Evolutionary conservation across 768 basidiomycete species (phyloP).

Genomic region (Pisolithus microcarpus): DNA sequence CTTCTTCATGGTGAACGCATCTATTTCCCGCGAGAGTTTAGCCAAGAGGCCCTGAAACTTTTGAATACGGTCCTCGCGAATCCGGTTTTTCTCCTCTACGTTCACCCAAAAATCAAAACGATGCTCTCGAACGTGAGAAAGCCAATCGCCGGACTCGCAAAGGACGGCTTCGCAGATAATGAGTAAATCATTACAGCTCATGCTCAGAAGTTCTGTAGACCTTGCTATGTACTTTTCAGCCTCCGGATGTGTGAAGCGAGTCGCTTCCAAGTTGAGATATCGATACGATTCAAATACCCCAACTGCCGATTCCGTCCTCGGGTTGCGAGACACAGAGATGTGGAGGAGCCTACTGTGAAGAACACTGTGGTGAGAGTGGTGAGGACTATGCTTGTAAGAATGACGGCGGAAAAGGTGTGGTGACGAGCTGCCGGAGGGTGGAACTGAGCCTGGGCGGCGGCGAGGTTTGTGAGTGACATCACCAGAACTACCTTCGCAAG

Average conservation of each 20-base stretch:
- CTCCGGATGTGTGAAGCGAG: slow-evolving; percentile 42
- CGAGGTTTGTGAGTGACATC: not conserved
- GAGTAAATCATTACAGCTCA: slow-evolving; percentile 51
- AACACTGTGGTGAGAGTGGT: slow-evolving; percentile 24
- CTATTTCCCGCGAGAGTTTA: slow-evolving; percentile 32
- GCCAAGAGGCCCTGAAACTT: slow-evolving; percentile 32
- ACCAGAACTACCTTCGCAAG: not conserved
- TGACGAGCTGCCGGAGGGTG: slow-evolving; percentile 4
- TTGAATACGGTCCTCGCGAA: slow-evolving; percentile 29
- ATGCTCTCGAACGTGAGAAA: slow-evolving; percentile 33
- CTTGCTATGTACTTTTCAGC: slow-evolving; percentile 35
- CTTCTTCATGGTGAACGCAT: slow-evolving; percentile 41
- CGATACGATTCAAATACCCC: slow-evolving; percentile 69
- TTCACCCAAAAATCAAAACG: slow-evolving; percentile 34
- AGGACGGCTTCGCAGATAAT: slow-evolving; percentile 36
- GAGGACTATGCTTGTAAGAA: slow-evolving; percentile 9
- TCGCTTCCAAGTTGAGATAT: slow-evolving; percentile 62
- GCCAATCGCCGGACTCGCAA: slow-evolving; percentile 42
- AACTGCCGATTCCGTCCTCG: slow-evolving; percentile 46
- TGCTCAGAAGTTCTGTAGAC: slow-evolving; percentile 38
- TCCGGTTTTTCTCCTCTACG: slow-evolving; percentile 22
- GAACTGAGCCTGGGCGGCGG: not conserved
- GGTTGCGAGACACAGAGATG: slow-evolving; percentile 25
- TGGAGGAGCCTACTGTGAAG: slow-evolving; percentile 36
- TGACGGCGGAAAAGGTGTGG: slow-evolving; percentile 6